These are phyloP conservation scores for Auriscalpium microsporum DNA, from an alignment of 768 basidiomycete genomes.

Conservation along the genomic window DNA sequence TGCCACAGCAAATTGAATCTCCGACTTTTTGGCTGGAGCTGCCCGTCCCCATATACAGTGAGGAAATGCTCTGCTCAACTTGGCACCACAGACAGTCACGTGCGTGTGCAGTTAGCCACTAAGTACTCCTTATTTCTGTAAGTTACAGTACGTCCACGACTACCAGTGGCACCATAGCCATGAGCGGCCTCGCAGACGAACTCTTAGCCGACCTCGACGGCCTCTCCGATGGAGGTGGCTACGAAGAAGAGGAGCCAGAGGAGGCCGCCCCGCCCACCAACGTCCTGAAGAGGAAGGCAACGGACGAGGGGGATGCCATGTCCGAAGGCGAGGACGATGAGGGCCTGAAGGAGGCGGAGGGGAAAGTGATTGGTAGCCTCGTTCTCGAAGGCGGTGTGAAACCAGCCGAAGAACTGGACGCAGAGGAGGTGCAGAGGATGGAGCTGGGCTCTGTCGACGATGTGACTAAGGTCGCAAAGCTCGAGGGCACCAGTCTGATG, in stretches of 20 bases:
- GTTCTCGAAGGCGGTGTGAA: conserved; percentile 81
- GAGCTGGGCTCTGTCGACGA: conserved; percentile 80
- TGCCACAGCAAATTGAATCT: no score
- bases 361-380: conserved; percentile 40
- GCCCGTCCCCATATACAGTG: no score
- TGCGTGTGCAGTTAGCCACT: no score
- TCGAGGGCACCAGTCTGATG: conserved; percentile 84
- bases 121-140: no score
- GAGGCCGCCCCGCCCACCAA: conserved; percentile 23
- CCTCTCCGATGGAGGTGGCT: conserved; percentile 53
- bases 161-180: conserved; percentile 26
- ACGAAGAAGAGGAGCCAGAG: conserved; percentile 35
- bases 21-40: no score
- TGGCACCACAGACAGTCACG: no score
- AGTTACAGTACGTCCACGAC: neutral
- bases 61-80: no score
- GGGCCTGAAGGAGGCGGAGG: conserved; percentile 32
- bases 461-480: conserved; percentile 80
- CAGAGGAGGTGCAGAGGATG: conserved; percentile 91
- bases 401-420: conserved; percentile 94
- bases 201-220: conserved; percentile 88
- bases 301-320: conserved; percentile 45
- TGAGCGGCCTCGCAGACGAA: conserved; percentile 86
- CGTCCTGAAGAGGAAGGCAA: conserved; percentile 58
- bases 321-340: conserved; percentile 45